Evolutionary conservation across 768 basidiomycete genomes (phyloP).

Genomic region (Mycena alexandri): DNA sequence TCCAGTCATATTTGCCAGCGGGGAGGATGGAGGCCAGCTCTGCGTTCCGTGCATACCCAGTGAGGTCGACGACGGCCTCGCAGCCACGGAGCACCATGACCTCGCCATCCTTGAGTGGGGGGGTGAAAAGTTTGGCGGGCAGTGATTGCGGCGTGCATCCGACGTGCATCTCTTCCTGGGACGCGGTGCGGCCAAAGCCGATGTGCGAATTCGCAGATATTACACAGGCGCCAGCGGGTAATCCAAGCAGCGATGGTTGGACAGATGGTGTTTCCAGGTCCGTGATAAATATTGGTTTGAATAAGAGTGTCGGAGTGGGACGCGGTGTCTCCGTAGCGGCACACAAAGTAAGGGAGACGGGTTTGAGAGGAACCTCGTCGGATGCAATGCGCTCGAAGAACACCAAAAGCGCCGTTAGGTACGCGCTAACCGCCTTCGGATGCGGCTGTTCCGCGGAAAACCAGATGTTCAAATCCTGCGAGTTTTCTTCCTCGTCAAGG

Average conservation of each 20-base stretch:
- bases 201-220: constrained; percentile 33
- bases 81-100: constrained; percentile 32
- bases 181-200: constrained; percentile 35
- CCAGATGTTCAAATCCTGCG: constrained; percentile 33
- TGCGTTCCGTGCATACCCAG: constrained; percentile 24
- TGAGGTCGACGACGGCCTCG: constrained; percentile 24
- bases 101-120: constrained; percentile 18
- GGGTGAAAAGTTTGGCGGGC: constrained; percentile 27
- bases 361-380: not conserved
- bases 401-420: constrained; percentile 29
- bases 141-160: constrained; percentile 28
- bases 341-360: constrained; percentile 20
- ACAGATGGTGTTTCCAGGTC: constrained; percentile 18
- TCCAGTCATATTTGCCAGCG: constrained; percentile 12
- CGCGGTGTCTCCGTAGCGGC: constrained; percentile 1
- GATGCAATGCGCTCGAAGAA: constrained; percentile 28
- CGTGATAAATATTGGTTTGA: constrained; percentile 12
- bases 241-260: not conserved
- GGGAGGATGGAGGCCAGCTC: constrained; percentile 8
- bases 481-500: constrained; percentile 20
- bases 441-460: constrained; percentile 29
- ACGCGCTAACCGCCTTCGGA: constrained; percentile 28
- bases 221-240: constrained; percentile 29
- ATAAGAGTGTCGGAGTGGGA: not conserved
- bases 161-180: constrained; percentile 38